These are phyloP conservation scores for Lodderomyces parapsilosis DNA, from an alignment of 1,139 yeast genomes.

Conservation along the genomic window DNA sequence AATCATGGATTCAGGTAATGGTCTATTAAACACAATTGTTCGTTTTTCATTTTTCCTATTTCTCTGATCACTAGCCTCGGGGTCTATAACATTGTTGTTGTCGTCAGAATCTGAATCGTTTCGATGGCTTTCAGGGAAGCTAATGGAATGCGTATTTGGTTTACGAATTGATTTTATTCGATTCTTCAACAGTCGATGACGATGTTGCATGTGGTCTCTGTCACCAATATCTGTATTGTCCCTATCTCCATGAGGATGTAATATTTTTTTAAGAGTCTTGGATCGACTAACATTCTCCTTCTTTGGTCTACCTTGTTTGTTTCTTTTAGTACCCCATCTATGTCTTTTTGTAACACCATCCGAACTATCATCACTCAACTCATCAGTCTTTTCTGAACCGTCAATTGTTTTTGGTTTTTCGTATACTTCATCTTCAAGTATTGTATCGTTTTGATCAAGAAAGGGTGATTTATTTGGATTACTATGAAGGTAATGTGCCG, in stretches of 20 bases:
- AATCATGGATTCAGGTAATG: slow-evolving; percentile 60
- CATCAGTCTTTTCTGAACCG: slow-evolving; percentile 11
- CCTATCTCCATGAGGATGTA: slow-evolving; percentile 15
- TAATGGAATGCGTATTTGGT: slow-evolving; percentile 22
- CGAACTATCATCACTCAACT: slow-evolving; percentile 6
- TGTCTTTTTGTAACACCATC: slow-evolving; percentile 50
- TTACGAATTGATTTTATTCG: slow-evolving; percentile 16
- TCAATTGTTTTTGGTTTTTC: slow-evolving; percentile 20
- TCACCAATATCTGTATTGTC: slow-evolving; percentile 7
- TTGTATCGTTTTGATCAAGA: slow-evolving; percentile 12
- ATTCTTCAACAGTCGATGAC: slow-evolving; percentile 18
- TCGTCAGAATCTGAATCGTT: slow-evolving; percentile 17
- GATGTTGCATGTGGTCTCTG: slow-evolving; percentile 12
- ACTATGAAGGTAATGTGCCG: slow-evolving; percentile 2
- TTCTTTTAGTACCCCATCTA: slow-evolving; percentile 90
- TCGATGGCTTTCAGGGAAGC: slow-evolving; percentile 26
- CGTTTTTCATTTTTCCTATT: slow-evolving; percentile 48
- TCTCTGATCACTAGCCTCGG: slow-evolving; percentile 33
- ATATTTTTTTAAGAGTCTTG: slow-evolving; percentile 41
- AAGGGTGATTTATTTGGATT: slow-evolving; percentile 14
- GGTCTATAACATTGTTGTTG: slow-evolving; percentile 19
- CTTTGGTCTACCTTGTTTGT: slow-evolving; percentile 67
- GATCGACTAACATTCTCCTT: slow-evolving; percentile 44
- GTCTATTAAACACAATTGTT: slow-evolving; percentile 64
- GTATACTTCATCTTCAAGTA: slow-evolving; percentile 20